Evolutionary conservation across 257 asterid species (phyloP).

Genomic region (Petunia secreta): DNA sequence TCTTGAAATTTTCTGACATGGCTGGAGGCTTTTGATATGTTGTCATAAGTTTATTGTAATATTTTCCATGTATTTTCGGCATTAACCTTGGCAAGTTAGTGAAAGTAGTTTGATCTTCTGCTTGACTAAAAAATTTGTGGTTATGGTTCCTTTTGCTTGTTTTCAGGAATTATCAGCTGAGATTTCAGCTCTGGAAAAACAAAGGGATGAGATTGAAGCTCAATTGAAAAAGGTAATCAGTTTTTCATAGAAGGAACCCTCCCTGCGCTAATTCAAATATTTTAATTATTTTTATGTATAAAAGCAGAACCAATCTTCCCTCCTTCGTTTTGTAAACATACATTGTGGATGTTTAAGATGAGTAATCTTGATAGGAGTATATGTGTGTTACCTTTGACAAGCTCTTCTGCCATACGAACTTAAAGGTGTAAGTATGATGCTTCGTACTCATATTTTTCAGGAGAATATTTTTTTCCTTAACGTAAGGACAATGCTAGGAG

Average conservation of each 20-base stretch:
- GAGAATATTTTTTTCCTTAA: background rate
- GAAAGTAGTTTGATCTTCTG: background rate
- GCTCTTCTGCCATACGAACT: background rate
- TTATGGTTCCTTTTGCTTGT: constrained; percentile 28
- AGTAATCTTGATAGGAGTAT: background rate
- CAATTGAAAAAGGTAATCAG: constrained; percentile 71
- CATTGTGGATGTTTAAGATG: background rate
- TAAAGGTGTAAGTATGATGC: background rate
- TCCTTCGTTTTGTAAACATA: background rate
- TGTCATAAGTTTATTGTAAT: background rate
- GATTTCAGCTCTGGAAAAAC: constrained; percentile 79
- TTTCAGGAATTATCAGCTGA: constrained; percentile 82
- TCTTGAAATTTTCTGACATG: background rate
- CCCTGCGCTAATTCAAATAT: background rate
- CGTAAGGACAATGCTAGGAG: background rate
- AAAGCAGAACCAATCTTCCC: background rate
- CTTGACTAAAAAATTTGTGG: background rate
- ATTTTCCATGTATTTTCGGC: background rate
- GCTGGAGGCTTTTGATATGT: background rate
- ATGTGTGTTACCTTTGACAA: constrained; percentile 16
- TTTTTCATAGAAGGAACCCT: constrained; percentile 25
- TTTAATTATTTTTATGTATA: background rate
- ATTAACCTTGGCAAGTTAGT: constrained; percentile 13
- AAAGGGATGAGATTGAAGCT: constrained; percentile 89
- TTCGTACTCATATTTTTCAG: background rate